Evolutionary conservation across 306 rosid species (phyloP).

Genomic region (Dalbergia cochinchinensis): DNA sequence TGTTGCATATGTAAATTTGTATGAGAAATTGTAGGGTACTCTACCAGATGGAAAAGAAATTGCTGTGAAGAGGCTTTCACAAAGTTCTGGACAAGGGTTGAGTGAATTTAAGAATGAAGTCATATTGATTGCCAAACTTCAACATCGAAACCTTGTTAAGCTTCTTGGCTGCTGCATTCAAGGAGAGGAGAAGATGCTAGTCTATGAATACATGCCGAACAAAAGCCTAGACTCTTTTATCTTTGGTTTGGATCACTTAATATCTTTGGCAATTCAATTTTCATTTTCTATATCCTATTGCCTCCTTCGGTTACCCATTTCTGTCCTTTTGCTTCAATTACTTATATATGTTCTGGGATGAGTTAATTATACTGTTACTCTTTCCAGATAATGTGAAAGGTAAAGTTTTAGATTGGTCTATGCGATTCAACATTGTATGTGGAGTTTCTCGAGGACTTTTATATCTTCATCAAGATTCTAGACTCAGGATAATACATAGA

Average conservation of each 20-base stretch:
- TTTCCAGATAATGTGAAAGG: slow-evolving; percentile 47
- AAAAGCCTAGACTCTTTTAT: slow-evolving; percentile 47
- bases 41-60: slow-evolving; percentile 42
- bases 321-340: background rate
- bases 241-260: slow-evolving; percentile 39
- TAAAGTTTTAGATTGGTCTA: slow-evolving; percentile 52
- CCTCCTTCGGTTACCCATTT: background rate
- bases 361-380: background rate
- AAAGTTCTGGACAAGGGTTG: slow-evolving; percentile 50
- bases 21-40: slow-evolving; percentile 42
- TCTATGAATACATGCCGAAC: slow-evolving; percentile 54
- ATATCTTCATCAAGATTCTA: slow-evolving; percentile 67
- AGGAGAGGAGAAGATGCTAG: slow-evolving; percentile 50
- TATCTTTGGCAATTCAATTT: slow-evolving; percentile 11
- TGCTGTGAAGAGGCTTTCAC: slow-evolving; percentile 54
- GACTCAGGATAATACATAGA: slow-evolving; percentile 51
- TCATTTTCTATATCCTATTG: background rate
- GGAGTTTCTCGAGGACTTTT: slow-evolving; percentile 69
- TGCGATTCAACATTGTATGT: slow-evolving; percentile 51
- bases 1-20: background rate
- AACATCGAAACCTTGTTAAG: slow-evolving; percentile 50
- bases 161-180: slow-evolving; percentile 46
- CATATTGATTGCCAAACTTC: slow-evolving; percentile 48
- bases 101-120: slow-evolving; percentile 52
- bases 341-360: background rate